These are phyloP conservation scores for Suillus cothurnatus DNA, from an alignment of 768 basidiomycete species.

Conservation along the genomic window DNA sequence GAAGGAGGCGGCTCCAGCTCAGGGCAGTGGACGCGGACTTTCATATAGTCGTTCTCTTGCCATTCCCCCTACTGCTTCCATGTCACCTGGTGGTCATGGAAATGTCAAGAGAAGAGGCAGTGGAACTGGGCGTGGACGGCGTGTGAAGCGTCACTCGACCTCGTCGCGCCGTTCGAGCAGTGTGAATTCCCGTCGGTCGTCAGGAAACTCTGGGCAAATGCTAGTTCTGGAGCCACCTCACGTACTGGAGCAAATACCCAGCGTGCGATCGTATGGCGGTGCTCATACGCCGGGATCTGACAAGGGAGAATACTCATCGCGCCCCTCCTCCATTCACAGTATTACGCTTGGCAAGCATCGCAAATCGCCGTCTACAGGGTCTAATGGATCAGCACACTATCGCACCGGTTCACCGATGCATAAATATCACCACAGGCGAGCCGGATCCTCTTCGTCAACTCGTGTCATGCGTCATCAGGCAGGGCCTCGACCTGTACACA, in stretches of 20 bases:
- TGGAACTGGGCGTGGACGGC: slow-evolving; percentile 47
- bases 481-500: slow-evolving; percentile 52
- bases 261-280: slow-evolving; percentile 75
- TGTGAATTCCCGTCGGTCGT: slow-evolving; percentile 82
- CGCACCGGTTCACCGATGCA: slow-evolving; percentile 81
- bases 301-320: slow-evolving; percentile 71
- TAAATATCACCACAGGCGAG: slow-evolving; percentile 72
- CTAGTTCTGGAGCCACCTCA: slow-evolving; percentile 58
- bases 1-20: slow-evolving; percentile 45
- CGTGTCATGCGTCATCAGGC: slow-evolving; percentile 72
- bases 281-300: slow-evolving; percentile 90
- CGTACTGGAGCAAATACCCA: slow-evolving; percentile 50
- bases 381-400: slow-evolving; percentile 62
- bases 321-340: slow-evolving; percentile 87
- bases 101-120: slow-evolving; percentile 56
- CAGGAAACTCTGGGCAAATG: slow-evolving; percentile 49
- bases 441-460: slow-evolving; percentile 81
- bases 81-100: slow-evolving; percentile 34
- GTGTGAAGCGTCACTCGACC: slow-evolving; percentile 67
- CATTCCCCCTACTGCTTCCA: slow-evolving; percentile 25
- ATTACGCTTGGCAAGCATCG: slow-evolving; percentile 65
- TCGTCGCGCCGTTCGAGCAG: slow-evolving; percentile 90
- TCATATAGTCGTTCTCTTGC: slow-evolving; percentile 29
- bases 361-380: slow-evolving; percentile 78
- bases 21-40: slow-evolving; percentile 22